These are phyloP conservation scores for Tephrocybe sp. DNA, from an alignment of 768 basidiomycete genomes.

Conservation along the genomic window DNA sequence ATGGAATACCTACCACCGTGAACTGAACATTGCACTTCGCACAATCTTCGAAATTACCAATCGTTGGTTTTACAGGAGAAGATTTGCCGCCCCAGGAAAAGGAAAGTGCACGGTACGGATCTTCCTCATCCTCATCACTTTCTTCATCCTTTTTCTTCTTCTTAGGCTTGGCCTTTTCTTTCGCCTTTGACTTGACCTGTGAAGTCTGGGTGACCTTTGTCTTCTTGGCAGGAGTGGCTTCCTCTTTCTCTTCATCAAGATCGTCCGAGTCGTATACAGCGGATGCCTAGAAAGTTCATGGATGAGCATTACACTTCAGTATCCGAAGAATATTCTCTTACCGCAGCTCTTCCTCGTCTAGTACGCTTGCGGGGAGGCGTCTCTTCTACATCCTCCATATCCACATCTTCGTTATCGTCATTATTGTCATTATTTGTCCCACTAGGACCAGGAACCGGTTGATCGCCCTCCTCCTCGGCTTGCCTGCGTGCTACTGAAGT, in stretches of 20 bases:
- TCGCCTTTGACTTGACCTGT: conserved; percentile 36
- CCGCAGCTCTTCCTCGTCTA: conserved; percentile 6
- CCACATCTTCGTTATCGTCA: conserved; percentile 12
- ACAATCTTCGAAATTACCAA: conserved; percentile 81
- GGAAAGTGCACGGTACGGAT: conserved; percentile 64
- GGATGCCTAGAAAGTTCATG: conserved; percentile 16
- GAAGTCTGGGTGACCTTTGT: conserved; percentile 51
- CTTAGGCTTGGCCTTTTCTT: conserved; percentile 37
- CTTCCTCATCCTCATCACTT: conserved; percentile 55
- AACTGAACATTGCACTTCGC: conserved; percentile 81
- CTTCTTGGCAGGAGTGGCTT: conserved; percentile 46
- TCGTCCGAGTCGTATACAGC: conserved; percentile 71
- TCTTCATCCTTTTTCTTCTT: conserved; percentile 38
- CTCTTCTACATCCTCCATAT: conserved; percentile 10
- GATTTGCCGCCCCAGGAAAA: conserved; percentile 38
- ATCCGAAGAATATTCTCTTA: not conserved
- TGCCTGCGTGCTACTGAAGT: conserved; percentile 40
- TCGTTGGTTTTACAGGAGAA: conserved; percentile 49
- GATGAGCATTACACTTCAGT: not conserved
- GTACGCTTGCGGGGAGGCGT: conserved; percentile 14
- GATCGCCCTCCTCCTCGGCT: conserved; percentile 23
- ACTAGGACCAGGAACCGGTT: conserved; percentile 47
- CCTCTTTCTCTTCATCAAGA: conserved; percentile 56
- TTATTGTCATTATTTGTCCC: conserved; percentile 15
- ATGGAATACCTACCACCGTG: conserved; percentile 65